A percentile compares a stretch with the other conserved stretches of the same genome.
phyloP scores from a whole-genome alignment of 1,284 basidiomycete species.

The Tilletia walkeri region DNA sequence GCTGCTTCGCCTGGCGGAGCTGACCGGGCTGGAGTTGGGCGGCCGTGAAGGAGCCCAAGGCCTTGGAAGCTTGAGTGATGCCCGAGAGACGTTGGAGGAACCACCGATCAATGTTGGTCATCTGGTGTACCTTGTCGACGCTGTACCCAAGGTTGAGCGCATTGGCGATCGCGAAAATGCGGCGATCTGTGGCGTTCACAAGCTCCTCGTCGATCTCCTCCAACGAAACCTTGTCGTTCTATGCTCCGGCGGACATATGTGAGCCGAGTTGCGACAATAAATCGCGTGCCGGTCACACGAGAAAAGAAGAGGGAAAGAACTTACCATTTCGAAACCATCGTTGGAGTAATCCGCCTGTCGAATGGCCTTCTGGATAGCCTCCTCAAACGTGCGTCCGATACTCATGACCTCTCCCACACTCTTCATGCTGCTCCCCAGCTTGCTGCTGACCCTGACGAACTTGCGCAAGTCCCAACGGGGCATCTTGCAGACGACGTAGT shows the following conservation, averaged over 20 bases:
- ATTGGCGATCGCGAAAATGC: slow-evolving; percentile 84
- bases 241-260: neutral
- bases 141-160: slow-evolving; percentile 86
- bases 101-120: slow-evolving; percentile 98
- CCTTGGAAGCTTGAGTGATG: slow-evolving; percentile 40
- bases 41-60: slow-evolving; percentile 66
- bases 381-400: slow-evolving; percentile 95
- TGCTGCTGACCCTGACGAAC: slow-evolving; percentile 65
- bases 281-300: neutral
- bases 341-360: slow-evolving; percentile 93
- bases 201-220: slow-evolving; percentile 82
- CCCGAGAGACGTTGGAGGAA: slow-evolving; percentile 81
- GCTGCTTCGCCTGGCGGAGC: slow-evolving; percentile 83
- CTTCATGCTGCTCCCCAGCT: slow-evolving; percentile 67
- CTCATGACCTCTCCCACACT: slow-evolving; percentile 99
- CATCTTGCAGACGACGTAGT: slow-evolving; percentile 97
- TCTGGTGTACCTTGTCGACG: slow-evolving; percentile 91
- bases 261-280: neutral
- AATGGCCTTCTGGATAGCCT: slow-evolving; percentile 97
- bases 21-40: slow-evolving; percentile 68
- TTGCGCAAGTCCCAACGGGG: slow-evolving; percentile 99
- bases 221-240: slow-evolving; percentile 72
- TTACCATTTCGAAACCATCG: slow-evolving; percentile 81
- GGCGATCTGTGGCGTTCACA: slow-evolving; percentile 82
- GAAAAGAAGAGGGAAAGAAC: slow-evolving; percentile 21